phyloP scores from a whole-genome alignment of 2,329 filamentous ascomycete species.

The Chrysosporium keratinophilum region DNA sequence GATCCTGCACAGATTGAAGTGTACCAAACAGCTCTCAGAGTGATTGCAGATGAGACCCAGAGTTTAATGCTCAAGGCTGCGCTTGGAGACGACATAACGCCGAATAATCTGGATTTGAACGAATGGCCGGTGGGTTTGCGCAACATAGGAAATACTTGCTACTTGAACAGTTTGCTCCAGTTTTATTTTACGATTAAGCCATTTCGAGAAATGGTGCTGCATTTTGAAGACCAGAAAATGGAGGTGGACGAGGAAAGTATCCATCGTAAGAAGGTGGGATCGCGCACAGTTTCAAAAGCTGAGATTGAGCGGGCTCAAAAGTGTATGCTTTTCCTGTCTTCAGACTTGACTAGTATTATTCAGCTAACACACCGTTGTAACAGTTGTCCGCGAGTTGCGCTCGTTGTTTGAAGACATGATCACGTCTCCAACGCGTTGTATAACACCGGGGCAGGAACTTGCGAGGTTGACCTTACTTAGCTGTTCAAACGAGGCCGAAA shows the following conservation, averaged over 20 bases:
- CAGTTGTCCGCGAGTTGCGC: conserved; percentile 65
- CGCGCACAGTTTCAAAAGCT: conserved; percentile 51
- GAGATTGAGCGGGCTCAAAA: conserved; percentile 55
- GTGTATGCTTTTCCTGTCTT: conserved; percentile 47
- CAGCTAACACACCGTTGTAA: neutral
- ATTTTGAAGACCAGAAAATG: conserved; percentile 62
- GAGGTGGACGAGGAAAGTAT: conserved; percentile 55
- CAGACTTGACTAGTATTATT: neutral
- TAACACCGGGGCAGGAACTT: conserved; percentile 64
- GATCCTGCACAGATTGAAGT: conserved; percentile 37
- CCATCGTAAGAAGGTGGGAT: conserved; percentile 61
- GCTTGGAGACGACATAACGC: conserved; percentile 25
- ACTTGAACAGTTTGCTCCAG: conserved; percentile 90
- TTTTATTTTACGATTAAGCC: conserved; percentile 85
- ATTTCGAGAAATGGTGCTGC: conserved; percentile 67
- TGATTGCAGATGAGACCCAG: conserved; percentile 37
- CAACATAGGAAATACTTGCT: conserved; percentile 97
- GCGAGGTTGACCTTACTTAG: conserved; percentile 68
- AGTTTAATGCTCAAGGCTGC: conserved; percentile 30
- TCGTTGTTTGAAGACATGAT: conserved; percentile 62
- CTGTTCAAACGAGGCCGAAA: conserved; percentile 44
- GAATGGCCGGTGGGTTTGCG: conserved; percentile 72
- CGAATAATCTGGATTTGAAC: conserved; percentile 28
- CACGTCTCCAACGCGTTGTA: conserved; percentile 49
- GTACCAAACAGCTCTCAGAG: conserved; percentile 39